A percentile compares a stretch with the other conserved stretches of the same genome.
Conservation (phyloP, 352 stramenopile species). For the Phytophthora megakarya region DNA sequence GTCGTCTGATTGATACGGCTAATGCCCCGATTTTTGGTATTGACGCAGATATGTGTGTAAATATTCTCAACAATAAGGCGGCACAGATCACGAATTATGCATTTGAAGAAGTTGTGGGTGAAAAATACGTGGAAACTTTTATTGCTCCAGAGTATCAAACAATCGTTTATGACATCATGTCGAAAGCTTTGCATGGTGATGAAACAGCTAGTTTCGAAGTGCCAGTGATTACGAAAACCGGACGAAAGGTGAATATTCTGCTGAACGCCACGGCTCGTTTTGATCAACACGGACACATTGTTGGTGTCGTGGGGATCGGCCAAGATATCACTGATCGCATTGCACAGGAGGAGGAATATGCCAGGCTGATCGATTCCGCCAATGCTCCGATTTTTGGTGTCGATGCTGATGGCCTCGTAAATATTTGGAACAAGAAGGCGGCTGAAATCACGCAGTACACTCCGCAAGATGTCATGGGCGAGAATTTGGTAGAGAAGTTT, state of each 20-base stretch:
- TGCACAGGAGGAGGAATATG: slow-evolving; percentile 71
- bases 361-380: slow-evolving; percentile 66
- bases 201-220: slow-evolving; percentile 73
- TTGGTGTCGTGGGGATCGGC: slow-evolving; percentile 64
- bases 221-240: slow-evolving; percentile 55
- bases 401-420: slow-evolving; percentile 58
- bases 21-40: slow-evolving; percentile 78
- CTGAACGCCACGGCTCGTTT: slow-evolving; percentile 60
- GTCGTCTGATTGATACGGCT: slow-evolving; percentile 69
- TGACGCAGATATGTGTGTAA: slow-evolving; percentile 64
- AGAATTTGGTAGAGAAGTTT: slow-evolving; percentile 63
- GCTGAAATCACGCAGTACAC: slow-evolving; percentile 62
- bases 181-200: slow-evolving; percentile 57
- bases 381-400: slow-evolving; percentile 81
- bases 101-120: slow-evolving; percentile 56
- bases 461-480: slow-evolving; percentile 58
- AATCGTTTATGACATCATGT: slow-evolving; percentile 55
- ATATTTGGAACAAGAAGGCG: slow-evolving; percentile 72
- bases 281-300: slow-evolving; percentile 49
- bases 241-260: slow-evolving; percentile 48
- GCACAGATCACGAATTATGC: slow-evolving; percentile 61
- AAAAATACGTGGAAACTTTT: slow-evolving; percentile 65
- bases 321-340: slow-evolving; percentile 58
- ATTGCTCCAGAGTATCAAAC: slow-evolving; percentile 59
- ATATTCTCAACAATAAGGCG: slow-evolving; percentile 71